These are phyloP conservation scores for Pleurotus citrinopileatus DNA, from an alignment of 768 basidiomycete genomes.

Conservation along the genomic window DNA sequence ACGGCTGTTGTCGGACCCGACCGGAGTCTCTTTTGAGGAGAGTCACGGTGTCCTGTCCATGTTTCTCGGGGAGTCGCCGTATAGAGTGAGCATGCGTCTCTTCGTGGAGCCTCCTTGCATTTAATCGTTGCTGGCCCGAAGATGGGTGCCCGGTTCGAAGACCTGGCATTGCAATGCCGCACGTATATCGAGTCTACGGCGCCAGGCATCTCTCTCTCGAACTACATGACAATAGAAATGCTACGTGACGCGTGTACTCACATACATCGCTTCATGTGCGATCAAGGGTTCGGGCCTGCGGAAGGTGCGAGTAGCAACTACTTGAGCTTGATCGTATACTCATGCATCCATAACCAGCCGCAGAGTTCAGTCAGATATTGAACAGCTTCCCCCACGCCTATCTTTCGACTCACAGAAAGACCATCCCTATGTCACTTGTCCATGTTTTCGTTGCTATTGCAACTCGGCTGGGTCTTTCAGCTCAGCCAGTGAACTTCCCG, in stretches of 20 bases:
- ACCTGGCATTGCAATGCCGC: constrained; percentile 37
- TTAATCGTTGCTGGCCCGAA: constrained; percentile 19
- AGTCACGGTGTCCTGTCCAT: constrained; percentile 49
- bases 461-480: constrained; percentile 46
- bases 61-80: constrained; percentile 44
- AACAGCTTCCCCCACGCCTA: constrained; percentile 62
- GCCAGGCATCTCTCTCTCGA: constrained; percentile 25
- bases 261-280: constrained; percentile 50
- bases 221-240: constrained; percentile 22
- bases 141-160: constrained; percentile 38
- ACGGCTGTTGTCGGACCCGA: constrained; percentile 13
- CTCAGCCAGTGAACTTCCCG: constrained; percentile 57
- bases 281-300: constrained; percentile 9
- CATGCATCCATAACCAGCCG: constrained; percentile 20
- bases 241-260: constrained; percentile 32
- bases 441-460: constrained; percentile 56
- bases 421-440: constrained; percentile 59
- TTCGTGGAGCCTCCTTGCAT: not conserved
- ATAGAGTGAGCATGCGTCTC: constrained; percentile 30
- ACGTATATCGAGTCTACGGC: constrained; percentile 28
- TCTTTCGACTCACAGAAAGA: constrained; percentile 43
- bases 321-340: not conserved
- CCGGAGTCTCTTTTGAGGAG: constrained; percentile 34
- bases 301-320: not conserved
- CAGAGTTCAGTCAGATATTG: constrained; percentile 39